phyloP scores from a whole-genome alignment of 31 red algal species.

The Odonthalia washingtoniensis region DNA sequence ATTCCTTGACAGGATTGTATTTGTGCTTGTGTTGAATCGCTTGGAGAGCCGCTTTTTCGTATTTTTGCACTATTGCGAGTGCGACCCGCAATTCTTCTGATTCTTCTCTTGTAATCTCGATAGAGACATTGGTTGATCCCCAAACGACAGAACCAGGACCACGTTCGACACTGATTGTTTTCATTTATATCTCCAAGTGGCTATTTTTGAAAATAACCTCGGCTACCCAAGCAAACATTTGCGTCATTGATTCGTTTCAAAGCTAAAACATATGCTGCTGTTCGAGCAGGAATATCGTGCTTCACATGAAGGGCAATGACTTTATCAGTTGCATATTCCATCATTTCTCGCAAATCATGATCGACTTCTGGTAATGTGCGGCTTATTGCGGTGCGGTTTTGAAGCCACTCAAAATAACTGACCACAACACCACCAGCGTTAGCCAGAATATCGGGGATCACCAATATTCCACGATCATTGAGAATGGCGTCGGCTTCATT shows the following conservation, averaged over 20 bases:
- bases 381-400: neutral
- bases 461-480: constrained; percentile 2
- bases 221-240: too few species aligned
- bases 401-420: constrained; percentile 63
- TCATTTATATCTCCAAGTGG: too few species aligned
- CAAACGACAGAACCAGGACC: too few species aligned
- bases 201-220: too few species aligned
- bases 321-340: neutral
- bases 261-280: constrained; percentile 19
- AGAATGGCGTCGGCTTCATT: constrained; percentile 54
- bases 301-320: neutral
- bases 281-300: neutral
- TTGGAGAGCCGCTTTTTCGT: too few species aligned
- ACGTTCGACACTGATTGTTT: too few species aligned
- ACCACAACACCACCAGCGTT: constrained; percentile 82
- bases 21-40: too few species aligned
- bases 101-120: too few species aligned
- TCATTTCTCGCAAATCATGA: neutral
- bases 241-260: constrained; percentile 1
- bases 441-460: constrained; percentile 75
- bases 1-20: too few species aligned
- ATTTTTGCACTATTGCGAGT: too few species aligned
- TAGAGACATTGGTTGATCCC: too few species aligned
- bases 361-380: neutral
- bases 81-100: too few species aligned